Percentiles rank a stretch among this genome's conserved stretches.
phyloP scores from a whole-genome alignment of 345 rosid species.

The Citrus australasica region DNA sequence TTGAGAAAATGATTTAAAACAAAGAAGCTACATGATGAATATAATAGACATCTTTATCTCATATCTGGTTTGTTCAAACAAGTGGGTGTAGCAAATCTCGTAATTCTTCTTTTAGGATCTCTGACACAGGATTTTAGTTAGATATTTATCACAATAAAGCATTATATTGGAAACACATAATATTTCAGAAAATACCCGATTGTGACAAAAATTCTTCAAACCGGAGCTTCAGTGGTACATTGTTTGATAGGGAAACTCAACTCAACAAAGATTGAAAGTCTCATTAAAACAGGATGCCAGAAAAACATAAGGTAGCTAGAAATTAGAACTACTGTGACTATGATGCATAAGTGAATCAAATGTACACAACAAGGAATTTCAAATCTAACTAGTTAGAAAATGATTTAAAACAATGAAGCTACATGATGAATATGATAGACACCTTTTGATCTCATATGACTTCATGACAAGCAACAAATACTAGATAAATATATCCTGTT shows the following conservation, averaged over 20 bases:
- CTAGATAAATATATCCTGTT: neutral
- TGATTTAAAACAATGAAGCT: neutral
- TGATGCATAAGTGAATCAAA: too few species aligned
- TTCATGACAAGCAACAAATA: neutral
- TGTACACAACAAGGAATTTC: too few species aligned
- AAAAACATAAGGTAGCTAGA: neutral
- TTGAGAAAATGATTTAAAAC: neutral
- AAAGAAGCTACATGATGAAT: neutral
- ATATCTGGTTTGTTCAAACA: slow-evolving; percentile 55
- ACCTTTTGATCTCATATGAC: slow-evolving; percentile 6
- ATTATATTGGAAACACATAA: neutral
- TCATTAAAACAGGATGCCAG: neutral
- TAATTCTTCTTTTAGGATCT: slow-evolving; percentile 98
- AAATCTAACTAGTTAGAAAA: neutral
- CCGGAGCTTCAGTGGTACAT: neutral
- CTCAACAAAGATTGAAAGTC: slow-evolving; percentile 1
- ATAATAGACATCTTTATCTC: neutral
- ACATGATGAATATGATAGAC: neutral
- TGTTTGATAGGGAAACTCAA: neutral
- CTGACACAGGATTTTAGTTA: slow-evolving; percentile 20
- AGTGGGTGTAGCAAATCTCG: slow-evolving; percentile 77
- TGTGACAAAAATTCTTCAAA: neutral
- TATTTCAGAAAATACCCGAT: neutral
- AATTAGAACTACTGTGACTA: neutral
- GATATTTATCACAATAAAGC: slow-evolving; percentile 10